Base-by-base conservation (phyloP, 75 land plant species). In the Pseudotsuga menziesii region DNA sequence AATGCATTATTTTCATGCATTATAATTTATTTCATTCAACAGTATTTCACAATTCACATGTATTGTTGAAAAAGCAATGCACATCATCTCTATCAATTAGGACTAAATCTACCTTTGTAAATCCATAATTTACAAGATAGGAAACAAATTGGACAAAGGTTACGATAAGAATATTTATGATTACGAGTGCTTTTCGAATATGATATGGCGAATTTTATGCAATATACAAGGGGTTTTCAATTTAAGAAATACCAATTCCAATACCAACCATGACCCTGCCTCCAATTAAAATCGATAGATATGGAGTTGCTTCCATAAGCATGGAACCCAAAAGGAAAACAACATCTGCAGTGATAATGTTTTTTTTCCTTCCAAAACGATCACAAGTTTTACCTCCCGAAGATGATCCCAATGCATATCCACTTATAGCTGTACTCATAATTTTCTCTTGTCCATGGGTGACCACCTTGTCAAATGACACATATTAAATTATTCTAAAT, bases 131-230 rank as follows among this genome's bases (percentile, higher is more conserved):
- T 72, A 85, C 64, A 44, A 80, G 44, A 61, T 85, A 85, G 41
- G 88, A 83, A 14, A 85, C 56, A 57, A 83, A 84, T 73, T 85
- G 88, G 52, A 86, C 88, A 23, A 71, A 60, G 11, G 88, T 84
- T 32, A 84, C 85, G 74, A 85, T 79, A 56, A 85, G 82, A 22
- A 78, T 87, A 58, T 84, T 85, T 48, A 85, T 20, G 58, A 78
- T 85, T 41, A 85, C 88, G 22, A 85, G 86, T 35, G 86, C 87
- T 13, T 86, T 86, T 44, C 88, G 74, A 26, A 67, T 73, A 52
- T 78, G 64, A 48, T 86, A 80, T 29, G 88, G 88, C 36, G 88
- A 85, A 14, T 79, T 87, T 79, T 85, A 86, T 25, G 88, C 86
- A 56, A 85, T 85, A 73, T 85, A 85, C 48, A 85, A 76, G 14